Base-by-base conservation (phyloP, 2,329 filamentous ascomycete species). In the Clonostachys rhizophaga region DNA sequence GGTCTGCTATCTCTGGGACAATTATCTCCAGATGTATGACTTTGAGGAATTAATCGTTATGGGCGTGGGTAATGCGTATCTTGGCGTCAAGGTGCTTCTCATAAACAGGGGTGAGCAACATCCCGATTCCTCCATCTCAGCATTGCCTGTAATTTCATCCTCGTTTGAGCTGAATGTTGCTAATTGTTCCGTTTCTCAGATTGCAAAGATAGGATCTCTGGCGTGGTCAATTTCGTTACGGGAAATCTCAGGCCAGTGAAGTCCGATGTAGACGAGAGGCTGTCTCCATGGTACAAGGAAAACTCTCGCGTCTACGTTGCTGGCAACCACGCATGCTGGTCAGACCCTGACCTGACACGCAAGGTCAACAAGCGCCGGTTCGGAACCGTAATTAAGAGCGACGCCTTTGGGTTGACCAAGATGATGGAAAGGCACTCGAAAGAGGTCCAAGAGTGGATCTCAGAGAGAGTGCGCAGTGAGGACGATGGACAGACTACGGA, bases 1-100 rank as follows among this genome's bases (percentile, higher is more conserved):
- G 11, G 82, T 92, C 5, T 83, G 79, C 50, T 97, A 96, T 59
- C 72, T 99, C 13, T 99, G 94, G 94, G 91, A 96, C 57, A 99
- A 99, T 61, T 96, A 96, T 60, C 83, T 99, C 17, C 89, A 96
- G 72, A 75, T 88, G 34, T 84, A 84, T 44, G 69, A 86, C 3
- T 75, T 79, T 0, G 83, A 85, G 6, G 82, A 92, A 45, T 81
- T 97, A 14, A 88, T 95, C 60, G 74, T 99, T 18, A 76, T 99
- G 60, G 92, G 94, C 1, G 83, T 95, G 2, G 94, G 94, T n/a
- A 86, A 90, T 56, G 89, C 94, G 2, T 95, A 94, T 59, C 74
- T 87, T 4, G 91, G 89, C 2, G 80, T 96, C 43, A 86, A 94
- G 49, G 80, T 91, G 48, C 79, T 97, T 6, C 74, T 97, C 6